Base-by-base conservation (phyloP, 345 rosid genomes). In the Luvunga scandens region DNA sequence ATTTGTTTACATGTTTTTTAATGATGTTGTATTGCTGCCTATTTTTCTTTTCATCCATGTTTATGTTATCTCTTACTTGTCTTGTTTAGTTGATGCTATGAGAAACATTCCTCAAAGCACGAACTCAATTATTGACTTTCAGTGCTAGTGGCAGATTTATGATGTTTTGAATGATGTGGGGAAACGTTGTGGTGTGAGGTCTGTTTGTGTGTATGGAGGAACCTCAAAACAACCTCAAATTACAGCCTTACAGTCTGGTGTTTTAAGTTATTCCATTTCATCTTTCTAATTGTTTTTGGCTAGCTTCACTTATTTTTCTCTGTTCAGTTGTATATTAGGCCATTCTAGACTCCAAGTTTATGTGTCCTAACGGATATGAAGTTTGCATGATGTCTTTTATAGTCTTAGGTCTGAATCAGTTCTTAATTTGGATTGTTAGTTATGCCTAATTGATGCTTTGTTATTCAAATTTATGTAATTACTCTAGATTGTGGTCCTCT, bases 141-240 rank as follows among this genome's bases (percentile, higher is more conserved):
- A 31, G 60, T 82, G 67, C 62, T 72, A 18, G 30, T 80, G 72
- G 80, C 85, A 96, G 99, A 94, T 96, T 86, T 90, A 87, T 59
- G 91, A 75, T 82, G 98, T 96, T 74, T 56, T 94, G 83, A 85
- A 75, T 31, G 90, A 88, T 86, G 98, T 97, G 84, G 99, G 97
- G 72, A 84, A 86, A 78, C 83, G 95, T 14, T 91, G 94, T 71
- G 90, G 91, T 21, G 81, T 94, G 77, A 86, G 75, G 71, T 91
- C 99, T 48, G 91, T 92, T 56, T 96, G 94, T 81, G 73, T 96
- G 63, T 96, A 92, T 80, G 97, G 99, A 81, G 99, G 99, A 89
- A 86, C 89, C 14, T 80, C 97, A 13, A 96, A 96, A 80, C 88
- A 91, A 45, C 98, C 98, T 78, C 97, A 96, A 79, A 90, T 90